Conservation (phyloP, 2,329 filamentous ascomycete species). For the Thelonectria discophora region DNA sequence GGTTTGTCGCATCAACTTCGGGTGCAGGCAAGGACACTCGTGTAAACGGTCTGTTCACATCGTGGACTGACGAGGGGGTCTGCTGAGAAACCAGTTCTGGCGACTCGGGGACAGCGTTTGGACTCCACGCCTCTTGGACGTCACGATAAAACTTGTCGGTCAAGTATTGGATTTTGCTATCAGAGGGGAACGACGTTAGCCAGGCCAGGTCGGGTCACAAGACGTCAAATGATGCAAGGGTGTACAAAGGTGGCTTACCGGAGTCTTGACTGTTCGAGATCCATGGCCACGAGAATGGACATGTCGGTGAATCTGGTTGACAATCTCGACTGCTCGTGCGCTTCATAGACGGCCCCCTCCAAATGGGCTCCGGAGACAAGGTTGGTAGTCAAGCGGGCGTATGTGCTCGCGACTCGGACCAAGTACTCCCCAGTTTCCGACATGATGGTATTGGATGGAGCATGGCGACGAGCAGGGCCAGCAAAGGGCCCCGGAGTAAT, state of each 20-base stretch:
- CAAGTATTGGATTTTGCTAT: constrained; percentile 48
- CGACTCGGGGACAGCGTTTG: constrained; percentile 26
- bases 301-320: constrained; percentile 44
- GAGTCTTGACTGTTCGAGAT: constrained; percentile 46
- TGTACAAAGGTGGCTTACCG: constrained; percentile 40
- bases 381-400: constrained; percentile 46
- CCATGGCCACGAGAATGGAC: constrained; percentile 42
- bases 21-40: constrained; percentile 26
- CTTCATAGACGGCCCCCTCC: constrained; percentile 39
- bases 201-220: constrained; percentile 3
- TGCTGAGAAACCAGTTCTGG: constrained; percentile 30
- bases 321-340: constrained; percentile 41
- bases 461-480: not conserved
- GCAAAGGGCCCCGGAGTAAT: not conserved
- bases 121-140: constrained; percentile 46
- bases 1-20: constrained; percentile 34
- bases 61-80: constrained; percentile 34
- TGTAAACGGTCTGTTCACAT: constrained; percentile 33
- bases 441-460: constrained; percentile 42
- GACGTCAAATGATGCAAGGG: constrained; percentile 3
- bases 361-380: constrained; percentile 48
- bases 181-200: constrained; percentile 25
- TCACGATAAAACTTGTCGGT: constrained; percentile 47
- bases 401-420: constrained; percentile 46
- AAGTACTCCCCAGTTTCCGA: constrained; percentile 50